phyloP scores from a whole-genome alignment of 2,329 filamentous ascomycete species.

The Colletotrichum tanaceti region DNA sequence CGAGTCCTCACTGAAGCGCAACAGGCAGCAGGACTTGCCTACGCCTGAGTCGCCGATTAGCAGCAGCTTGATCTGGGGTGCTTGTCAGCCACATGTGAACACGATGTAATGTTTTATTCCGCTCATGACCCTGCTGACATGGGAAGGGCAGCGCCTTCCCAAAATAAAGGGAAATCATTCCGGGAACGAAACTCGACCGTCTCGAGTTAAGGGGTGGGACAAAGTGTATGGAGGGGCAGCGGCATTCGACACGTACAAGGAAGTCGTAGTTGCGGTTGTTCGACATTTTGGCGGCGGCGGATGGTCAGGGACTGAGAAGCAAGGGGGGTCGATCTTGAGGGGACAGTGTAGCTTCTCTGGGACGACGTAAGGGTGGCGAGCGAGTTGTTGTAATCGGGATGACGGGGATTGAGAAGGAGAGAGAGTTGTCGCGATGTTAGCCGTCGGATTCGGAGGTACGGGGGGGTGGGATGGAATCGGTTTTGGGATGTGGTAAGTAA shows the following conservation, averaged over 20 bases:
- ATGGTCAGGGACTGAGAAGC: constrained; percentile 36
- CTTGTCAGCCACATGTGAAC: constrained; percentile 41
- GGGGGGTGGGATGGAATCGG: constrained; percentile 17
- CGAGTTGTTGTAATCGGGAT: constrained; percentile 14
- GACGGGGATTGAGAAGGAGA: not conserved
- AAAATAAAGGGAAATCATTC: not conserved
- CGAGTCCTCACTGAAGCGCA: constrained; percentile 97
- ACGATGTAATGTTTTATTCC: constrained; percentile 32
- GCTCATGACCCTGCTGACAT: constrained; percentile 25
- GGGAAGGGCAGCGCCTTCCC: not conserved
- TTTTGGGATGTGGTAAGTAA: constrained; percentile 30
- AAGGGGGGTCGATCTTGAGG: constrained; percentile 30
- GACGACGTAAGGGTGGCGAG: constrained; percentile 2
- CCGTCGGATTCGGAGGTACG: constrained; percentile 34
- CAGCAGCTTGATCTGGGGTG: constrained; percentile 87
- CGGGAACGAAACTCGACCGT: constrained; percentile 10
- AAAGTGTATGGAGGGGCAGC: constrained; percentile 41
- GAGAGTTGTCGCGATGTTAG: constrained; percentile 29
- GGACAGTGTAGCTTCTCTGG: constrained; percentile 12
- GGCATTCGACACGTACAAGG: constrained; percentile 73
- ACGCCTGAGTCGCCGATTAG: constrained; percentile 97
- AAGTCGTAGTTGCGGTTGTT: constrained; percentile 99
- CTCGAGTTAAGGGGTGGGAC: constrained; percentile 19
- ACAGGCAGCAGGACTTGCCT: constrained; percentile 95
- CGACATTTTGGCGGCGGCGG: constrained; percentile 74